A percentile compares a stretch with the other conserved stretches of the same genome.
These are phyloP conservation scores for Apophysomyces trapeziformis DNA, from an alignment of 371 early-diverging fungal species.

Conservation along the genomic window DNA sequence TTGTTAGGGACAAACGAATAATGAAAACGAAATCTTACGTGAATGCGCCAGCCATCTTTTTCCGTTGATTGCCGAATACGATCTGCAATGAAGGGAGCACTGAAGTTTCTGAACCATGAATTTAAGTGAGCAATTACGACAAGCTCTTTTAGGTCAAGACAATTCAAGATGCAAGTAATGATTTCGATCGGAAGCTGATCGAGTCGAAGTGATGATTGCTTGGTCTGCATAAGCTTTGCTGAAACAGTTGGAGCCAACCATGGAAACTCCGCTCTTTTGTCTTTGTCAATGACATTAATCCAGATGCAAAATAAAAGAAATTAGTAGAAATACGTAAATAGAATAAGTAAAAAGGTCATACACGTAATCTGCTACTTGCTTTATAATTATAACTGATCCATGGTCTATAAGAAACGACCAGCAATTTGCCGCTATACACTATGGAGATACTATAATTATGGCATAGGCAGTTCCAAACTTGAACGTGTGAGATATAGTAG, in stretches of 20 bases:
- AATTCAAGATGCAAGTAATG: conserved; percentile 4
- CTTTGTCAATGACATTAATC: too few relatives aligned
- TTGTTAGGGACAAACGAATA: background rate
- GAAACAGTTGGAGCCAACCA: background rate
- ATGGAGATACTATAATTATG: too few relatives aligned
- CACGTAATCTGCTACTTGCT: too few relatives aligned
- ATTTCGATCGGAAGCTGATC: background rate
- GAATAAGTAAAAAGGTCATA: too few relatives aligned
- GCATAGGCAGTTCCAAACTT: too few relatives aligned
- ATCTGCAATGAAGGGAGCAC: background rate
- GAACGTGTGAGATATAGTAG: too few relatives aligned
- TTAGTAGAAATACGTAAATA: too few relatives aligned
- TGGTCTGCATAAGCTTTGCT: background rate
- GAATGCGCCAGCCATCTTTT: conserved; percentile 1
- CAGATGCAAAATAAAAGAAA: too few relatives aligned
- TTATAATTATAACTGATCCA: too few relatives aligned
- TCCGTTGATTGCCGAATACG: background rate
- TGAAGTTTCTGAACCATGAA: background rate
- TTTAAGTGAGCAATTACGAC: background rate
- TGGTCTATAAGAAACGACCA: too few relatives aligned
- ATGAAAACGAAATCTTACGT: background rate
- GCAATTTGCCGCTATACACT: too few relatives aligned
- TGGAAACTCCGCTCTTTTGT: too few relatives aligned
- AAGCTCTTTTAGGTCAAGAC: background rate
- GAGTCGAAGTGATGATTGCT: background rate